Conservation (phyloP, 2,329 filamentous ascomycete genomes). For the Ophioceras dolichostomum region DNA sequence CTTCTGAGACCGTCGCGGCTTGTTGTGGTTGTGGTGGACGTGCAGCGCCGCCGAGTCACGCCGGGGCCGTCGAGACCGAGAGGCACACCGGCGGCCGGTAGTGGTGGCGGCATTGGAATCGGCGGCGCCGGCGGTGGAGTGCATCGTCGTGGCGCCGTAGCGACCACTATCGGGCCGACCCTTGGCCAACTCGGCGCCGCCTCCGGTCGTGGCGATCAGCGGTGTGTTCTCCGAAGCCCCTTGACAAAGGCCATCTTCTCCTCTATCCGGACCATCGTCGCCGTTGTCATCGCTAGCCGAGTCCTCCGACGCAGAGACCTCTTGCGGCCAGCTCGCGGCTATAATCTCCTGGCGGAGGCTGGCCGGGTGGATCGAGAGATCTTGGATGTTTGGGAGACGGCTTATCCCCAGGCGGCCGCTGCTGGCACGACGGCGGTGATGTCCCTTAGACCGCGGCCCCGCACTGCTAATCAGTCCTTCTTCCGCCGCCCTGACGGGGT, state of each 20-base stretch:
- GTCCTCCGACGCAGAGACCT: conserved; percentile 30
- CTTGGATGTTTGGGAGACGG: conserved; percentile 52
- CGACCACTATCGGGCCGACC: no score
- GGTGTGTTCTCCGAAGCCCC: conserved; percentile 24
- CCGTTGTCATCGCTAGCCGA: conserved; percentile 22
- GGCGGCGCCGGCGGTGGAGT: no score
- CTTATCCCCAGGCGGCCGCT: conserved; percentile 39
- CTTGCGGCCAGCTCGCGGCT: conserved; percentile 56
- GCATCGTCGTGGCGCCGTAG: no score
- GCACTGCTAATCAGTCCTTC: conserved; percentile 6
- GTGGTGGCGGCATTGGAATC: neutral
- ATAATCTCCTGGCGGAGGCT: conserved; percentile 91
- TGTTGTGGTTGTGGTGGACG: conserved; percentile 58
- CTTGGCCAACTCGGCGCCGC: no score
- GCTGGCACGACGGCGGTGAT: conserved; percentile 32
- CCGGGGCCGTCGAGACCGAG: conserved; percentile 17
- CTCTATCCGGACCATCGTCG: conserved; percentile 24
- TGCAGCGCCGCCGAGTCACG: conserved; percentile 44
- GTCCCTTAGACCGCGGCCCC: conserved; percentile 19
- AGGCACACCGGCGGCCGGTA: conserved; percentile 2
- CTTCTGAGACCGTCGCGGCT: conserved; percentile 66
- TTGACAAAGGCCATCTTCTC: conserved; percentile 14
- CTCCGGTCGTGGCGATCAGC: conserved; percentile 13
- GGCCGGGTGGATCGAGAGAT: conserved; percentile 78
- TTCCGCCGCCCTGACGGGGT: conserved; percentile 11